Base-by-base conservation (phyloP, 1,284 basidiomycete genomes). In the Austropuccinia psidii region DNA sequence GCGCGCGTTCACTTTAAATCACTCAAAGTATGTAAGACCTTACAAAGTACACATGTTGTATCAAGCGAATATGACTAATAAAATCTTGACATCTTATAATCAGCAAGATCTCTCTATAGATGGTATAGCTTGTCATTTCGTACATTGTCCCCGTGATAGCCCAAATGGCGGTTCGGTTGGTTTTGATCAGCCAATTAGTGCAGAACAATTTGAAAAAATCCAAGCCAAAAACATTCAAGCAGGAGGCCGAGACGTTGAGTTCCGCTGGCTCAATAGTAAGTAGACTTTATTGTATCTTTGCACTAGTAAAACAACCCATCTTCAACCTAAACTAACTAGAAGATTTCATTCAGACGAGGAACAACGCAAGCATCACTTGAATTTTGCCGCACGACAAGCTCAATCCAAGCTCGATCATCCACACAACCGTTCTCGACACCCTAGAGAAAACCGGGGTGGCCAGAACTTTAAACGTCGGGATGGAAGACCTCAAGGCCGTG, bases 231-330 rank as follows among this genome's bases (percentile, higher is more conserved):
- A 31, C 5, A 43, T 74, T 47, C 24, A 45, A 24, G 33, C 72
- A 37, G 72, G 72, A 55, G 72, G 72, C 27, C 72, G 72, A 27
- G 13, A 62, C 21, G 54, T 66, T 37, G 62, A 55, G 21, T 65
- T 74, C 61, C 41, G 35, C 4, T 52, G 61, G 33, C 43, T 74
- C 6, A 37, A 35, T 55, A 37, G 72, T 74, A 55, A 64, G 70
- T 43, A 29, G 21, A 27, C 11, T n/a, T n/a, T n/a, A n/a, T n/a
- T n/a, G n/a, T n/a, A n/a, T n/a, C n/a, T n/a, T n/a, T n/a, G n/a
- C n/a, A n/a, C n/a, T n/a, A n/a, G n/a, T n/a, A n/a, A n/a, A n/a
- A n/a, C n/a, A n/a, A n/a, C n/a, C 19, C 54, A 17, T 55, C 35
- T 50, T 7, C 47, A n/a, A 21, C 47, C 7, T n/a, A 1, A 50